These are phyloP conservation scores for Phytopythium chamaehyphon DNA, from an alignment of 352 stramenopile genomes.

Conservation along the genomic window DNA sequence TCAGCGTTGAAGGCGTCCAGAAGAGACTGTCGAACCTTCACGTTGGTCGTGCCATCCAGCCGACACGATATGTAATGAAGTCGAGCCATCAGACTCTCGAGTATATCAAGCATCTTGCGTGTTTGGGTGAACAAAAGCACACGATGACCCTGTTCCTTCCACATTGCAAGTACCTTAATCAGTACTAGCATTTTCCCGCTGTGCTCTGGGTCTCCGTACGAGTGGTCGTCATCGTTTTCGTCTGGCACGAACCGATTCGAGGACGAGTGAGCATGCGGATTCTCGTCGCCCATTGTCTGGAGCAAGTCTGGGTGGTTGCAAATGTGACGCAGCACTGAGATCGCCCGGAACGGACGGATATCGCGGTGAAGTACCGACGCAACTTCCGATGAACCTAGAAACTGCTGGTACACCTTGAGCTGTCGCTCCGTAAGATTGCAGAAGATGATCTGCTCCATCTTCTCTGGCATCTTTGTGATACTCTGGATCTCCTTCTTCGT, in stretches of 20 bases:
- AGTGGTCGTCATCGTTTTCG: constrained; percentile 16
- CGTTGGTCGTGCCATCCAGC: constrained; percentile 96
- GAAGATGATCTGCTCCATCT: constrained; percentile 99
- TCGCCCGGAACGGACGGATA: constrained; percentile 87
- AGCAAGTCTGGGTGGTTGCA: constrained; percentile 98
- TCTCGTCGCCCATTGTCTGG: constrained; percentile 49
- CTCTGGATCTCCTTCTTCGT: constrained; percentile 95
- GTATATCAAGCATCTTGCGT: constrained; percentile 96
- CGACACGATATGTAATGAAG: constrained; percentile 90
- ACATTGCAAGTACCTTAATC: constrained; percentile 92
- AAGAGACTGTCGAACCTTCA: constrained; percentile 90
- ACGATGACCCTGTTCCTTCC: constrained; percentile 94
- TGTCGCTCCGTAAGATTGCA: constrained; percentile 91
- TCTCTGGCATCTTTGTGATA: constrained; percentile 91
- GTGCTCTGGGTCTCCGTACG: constrained; percentile 49
- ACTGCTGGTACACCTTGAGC: constrained; percentile 88
- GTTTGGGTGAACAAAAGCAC: constrained; percentile 98
- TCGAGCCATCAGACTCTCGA: constrained; percentile 89
- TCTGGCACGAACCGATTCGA: constrained; percentile 14
- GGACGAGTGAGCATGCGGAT: constrained; percentile 8
- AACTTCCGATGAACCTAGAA: constrained; percentile 91
- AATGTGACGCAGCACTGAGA: constrained; percentile 96
- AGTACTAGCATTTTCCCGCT: constrained; percentile 98
- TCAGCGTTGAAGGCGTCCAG: constrained; percentile 96
- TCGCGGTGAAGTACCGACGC: constrained; percentile 82